Evolutionary conservation across 2,329 filamentous ascomycete species (phyloP), one percentile per base, ranked within the genome.

Genomic region (Stagonosporopsis rhizophila): DNA sequence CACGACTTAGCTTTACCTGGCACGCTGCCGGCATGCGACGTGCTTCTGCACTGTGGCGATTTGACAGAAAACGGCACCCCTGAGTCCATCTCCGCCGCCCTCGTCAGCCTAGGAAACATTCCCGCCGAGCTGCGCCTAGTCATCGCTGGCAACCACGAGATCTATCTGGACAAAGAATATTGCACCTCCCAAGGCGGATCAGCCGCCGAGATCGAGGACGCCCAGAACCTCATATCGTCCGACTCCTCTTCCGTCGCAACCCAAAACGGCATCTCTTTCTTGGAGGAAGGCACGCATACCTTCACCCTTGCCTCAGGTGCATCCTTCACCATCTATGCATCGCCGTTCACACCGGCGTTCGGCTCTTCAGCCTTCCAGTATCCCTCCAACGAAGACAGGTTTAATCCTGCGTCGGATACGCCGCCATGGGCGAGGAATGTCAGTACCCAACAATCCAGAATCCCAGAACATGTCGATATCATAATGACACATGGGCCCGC

Each of bases 61-160:
- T 68, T 87, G 14, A 87, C 84, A 5, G 79, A 79, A 63, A 74
- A 78, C 38, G 82, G 83, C 4, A 73, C 74, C 4, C 59, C 75
- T 2, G 44, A 65, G n/a, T 80, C 44, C 22, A 38, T 38, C 34
- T 28, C 35, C 17, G 11, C 37, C 12, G 79, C 80, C 4, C 85
- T 17, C 62, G 76, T n/a, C 75, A 80, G 59, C 7, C 71, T 87
- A 17, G 71, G 72, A 12, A 64, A 69, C 1, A 77, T 83, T 30
- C 68, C 81, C 9, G 84, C 84, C 1, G 80, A 82, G 27, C 70
- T 87, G 4, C 87, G 85, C 62, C 75, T 88, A 20, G 34, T 37
- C 34, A 87, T 88, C 47, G 81, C 85, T 0, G 85, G 85, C 0
- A 88, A 87, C 66, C 85, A 88, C 70, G 85, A 88, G 59, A 76